Evolutionary conservation across 1,139 yeast genomes (phyloP).

Genomic region (Hemisphaericaspora lyxosophila): DNA sequence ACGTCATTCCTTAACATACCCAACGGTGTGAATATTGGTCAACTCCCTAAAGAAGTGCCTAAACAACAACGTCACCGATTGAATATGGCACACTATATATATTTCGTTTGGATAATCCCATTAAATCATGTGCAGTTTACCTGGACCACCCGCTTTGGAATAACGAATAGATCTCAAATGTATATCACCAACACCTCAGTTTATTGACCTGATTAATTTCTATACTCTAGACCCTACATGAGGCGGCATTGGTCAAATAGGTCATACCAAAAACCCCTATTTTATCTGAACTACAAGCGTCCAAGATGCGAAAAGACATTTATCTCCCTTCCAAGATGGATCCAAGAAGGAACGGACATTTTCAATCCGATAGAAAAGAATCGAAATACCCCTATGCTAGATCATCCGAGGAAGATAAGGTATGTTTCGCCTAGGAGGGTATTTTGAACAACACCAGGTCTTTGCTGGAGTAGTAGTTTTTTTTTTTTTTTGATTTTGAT

Average conservation of each 20-base stretch:
- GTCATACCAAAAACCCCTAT: neutral
- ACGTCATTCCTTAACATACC: slow-evolving; percentile 1
- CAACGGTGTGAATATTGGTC: slow-evolving; percentile 1
- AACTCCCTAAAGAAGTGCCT: slow-evolving; percentile 4
- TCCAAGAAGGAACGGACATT: slow-evolving; percentile 3
- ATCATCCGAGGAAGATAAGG: slow-evolving; percentile 1
- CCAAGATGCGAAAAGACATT: slow-evolving; percentile 4
- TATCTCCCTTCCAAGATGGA: slow-evolving; percentile 1
- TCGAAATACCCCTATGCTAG: slow-evolving; percentile 2
- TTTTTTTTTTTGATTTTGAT: too few relatives aligned
- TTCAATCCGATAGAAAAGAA: neutral
- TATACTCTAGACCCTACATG: slow-evolving; percentile 1
- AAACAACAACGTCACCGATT: neutral
- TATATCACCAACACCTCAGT: neutral
- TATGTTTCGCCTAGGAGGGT: slow-evolving; percentile 3
- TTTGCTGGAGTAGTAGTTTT: slow-evolving; percentile 1
- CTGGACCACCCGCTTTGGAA: too few relatives aligned
- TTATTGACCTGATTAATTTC: slow-evolving; percentile 1
- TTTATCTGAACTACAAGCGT: slow-evolving; percentile 1
- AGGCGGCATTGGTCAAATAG: neutral
- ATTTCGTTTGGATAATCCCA: neutral
- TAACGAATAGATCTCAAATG: neutral
- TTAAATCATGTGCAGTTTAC: neutral
- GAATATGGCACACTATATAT: neutral
- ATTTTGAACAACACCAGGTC: neutral